Evolutionary conservation across 306 rosid genomes (phyloP).

Genomic region (Luffa acutangula): DNA sequence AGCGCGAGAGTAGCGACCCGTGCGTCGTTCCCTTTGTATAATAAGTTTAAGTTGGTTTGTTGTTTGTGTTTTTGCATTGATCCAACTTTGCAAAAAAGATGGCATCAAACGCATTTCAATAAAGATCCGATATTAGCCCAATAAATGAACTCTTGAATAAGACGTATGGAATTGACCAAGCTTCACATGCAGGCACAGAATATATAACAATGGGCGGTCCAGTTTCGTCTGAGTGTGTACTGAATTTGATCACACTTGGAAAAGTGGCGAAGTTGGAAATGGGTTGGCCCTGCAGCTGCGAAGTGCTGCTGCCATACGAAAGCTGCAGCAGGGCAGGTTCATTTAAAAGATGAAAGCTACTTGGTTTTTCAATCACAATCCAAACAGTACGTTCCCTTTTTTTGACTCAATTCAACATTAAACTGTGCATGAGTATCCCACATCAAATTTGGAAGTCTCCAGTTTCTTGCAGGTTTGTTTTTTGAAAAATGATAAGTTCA

Average conservation of each 20-base stretch:
- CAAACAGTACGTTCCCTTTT: background rate
- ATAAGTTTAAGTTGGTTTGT: background rate
- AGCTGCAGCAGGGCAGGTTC: background rate
- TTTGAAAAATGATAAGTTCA: background rate
- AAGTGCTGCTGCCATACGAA: slow-evolving; percentile 4
- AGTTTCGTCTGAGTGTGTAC: background rate
- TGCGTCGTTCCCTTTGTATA: background rate
- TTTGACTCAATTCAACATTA: background rate
- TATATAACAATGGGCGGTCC: background rate
- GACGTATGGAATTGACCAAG: background rate
- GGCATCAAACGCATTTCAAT: background rate
- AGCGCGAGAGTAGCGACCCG: background rate
- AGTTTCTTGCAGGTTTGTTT: background rate
- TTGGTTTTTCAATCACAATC: background rate
- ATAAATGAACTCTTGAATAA: background rate
- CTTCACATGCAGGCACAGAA: slow-evolving; percentile 1
- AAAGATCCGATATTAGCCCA: background rate
- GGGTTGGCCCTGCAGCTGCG: background rate
- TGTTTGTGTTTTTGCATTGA: background rate
- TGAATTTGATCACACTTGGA: background rate
- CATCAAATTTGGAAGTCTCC: background rate
- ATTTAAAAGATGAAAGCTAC: background rate
- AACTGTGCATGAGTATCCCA: background rate
- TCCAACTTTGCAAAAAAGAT: background rate
- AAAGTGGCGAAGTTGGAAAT: background rate